Evolutionary conservation across 345 rosid genomes (phyloP), one percentile per base, ranked within the genome.

Genomic region (Salix dunnii): DNA sequence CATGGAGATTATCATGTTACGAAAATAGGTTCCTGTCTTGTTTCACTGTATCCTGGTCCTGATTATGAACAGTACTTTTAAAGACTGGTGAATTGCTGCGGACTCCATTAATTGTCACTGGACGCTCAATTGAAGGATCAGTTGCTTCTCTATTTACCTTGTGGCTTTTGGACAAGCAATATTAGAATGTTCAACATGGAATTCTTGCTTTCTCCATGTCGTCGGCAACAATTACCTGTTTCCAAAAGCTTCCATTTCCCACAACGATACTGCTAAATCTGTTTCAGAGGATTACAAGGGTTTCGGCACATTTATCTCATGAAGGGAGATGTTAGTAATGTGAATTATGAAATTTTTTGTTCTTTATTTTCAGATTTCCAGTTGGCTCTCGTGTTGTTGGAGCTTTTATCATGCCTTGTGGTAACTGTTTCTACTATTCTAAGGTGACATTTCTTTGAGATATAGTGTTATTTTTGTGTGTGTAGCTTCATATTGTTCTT

Each of bases 361-460:
- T 31, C 16, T 40, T 43, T 17, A 21, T 65, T 83, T 80, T 78
- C 87, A 90, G 94, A 80, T 85, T 93, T 72, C 99, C 99, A 28
- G 8, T 96, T 14, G 99, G 99, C 61, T 80, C 83, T n/a, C n/a
- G n/a, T n/a, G n/a, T n/a, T n/a, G 89, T 96, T 62, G 99, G 99
- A 79, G 98, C 99, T 67, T 96, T 96, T 83, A 96, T 91, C 77
- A 96, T 96, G 98, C 98, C 97, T 23, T 96, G 99, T 81, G 99
- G 99, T 63, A 89, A 81, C 82, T 96, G 99, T 87, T 88, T 80
- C 76, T 89, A 84, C 76, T 96, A 98, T 77, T 85, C 97, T 25
- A 90, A 93, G 97, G 99, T 93, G 35, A 75, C 4, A 73, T 40
- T 61, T 17, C 63, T 70, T 49, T 25, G 53, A 70, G 61, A 71